Evolutionary conservation across 2,329 filamentous ascomycete species (phyloP), one percentile per base, ranked within the genome.

Genomic region (Botryosphaeria dothidea): DNA sequence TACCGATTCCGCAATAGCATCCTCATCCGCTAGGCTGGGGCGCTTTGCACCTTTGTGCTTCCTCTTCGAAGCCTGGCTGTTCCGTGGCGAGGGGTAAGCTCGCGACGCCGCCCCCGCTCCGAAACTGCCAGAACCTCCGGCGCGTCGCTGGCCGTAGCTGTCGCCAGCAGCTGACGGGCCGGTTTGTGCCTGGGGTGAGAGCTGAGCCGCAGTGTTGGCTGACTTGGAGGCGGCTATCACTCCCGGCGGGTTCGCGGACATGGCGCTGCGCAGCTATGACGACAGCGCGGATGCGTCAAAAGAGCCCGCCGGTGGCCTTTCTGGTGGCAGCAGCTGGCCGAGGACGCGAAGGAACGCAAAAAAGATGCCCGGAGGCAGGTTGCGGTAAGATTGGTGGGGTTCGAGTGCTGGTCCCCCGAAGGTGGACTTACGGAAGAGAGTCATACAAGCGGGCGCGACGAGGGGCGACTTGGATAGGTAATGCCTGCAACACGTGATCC

Each of bases 21-120:
- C 93, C 81, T 97, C 93, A 81, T 93, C 89, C 75, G 90, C 85
- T 70, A 90, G 82, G 65, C 85, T 83, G 54, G 92, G 91, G 73
- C 89, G 88, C 72, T 89, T 90, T 73, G 93, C 91, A 68, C 87
- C 88, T 75, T 92, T 93, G 80, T 97, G 92, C 78, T 95, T 92
- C 76, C 90, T 93, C 77, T 90, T 90, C 62, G 85, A 83, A 49
- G 82, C 83, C 80, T 98, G 94, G 62, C 85, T 88, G 78, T 92
- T 96, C 71, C 93, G 86, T 60, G 91, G 87, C 54, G 85, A 77
- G 25, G 79, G 74, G 56, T 74, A 73, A 45, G 76, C 71, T 64
- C 79, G 75, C 66, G 77, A 72, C 43, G 75, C 68, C 19, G 75
- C 72, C 51, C 75, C 76, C 69, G 77, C 72, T 66, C 74, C 78